phyloP scores from a whole-genome alignment of 2,329 filamentous ascomycete genomes.

The Hymenotorrendiella dingleyae region DNA sequence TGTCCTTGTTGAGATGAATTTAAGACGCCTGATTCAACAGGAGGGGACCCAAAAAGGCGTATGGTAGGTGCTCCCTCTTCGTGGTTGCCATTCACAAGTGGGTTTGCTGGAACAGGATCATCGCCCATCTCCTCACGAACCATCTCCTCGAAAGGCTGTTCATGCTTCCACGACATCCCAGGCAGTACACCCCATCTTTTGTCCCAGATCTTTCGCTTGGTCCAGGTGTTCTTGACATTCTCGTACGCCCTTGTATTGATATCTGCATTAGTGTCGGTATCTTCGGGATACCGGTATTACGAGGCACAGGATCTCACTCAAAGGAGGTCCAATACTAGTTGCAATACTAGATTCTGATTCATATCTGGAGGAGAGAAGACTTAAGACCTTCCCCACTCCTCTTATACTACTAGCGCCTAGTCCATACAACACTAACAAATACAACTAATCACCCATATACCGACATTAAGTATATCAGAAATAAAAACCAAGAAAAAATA shows the following conservation, averaged over 20 bases:
- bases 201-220: slow-evolving; percentile 27
- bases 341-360: too few species aligned
- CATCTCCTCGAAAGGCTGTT: slow-evolving; percentile 22
- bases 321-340: too few species aligned
- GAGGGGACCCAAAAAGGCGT: slow-evolving; percentile 14
- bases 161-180: slow-evolving; percentile 31
- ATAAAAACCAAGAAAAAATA: too few species aligned
- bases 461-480: too few species aligned
- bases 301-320: too few species aligned
- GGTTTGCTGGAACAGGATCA: slow-evolving; percentile 15
- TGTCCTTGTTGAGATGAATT: slow-evolving; percentile 12
- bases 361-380: too few species aligned
- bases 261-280: slow-evolving; percentile 16
- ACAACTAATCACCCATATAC: too few species aligned
- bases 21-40: slow-evolving; percentile 8
- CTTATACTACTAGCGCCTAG: too few species aligned
- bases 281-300: too few species aligned
- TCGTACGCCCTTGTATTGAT: slow-evolving; percentile 28
- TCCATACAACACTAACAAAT: too few species aligned
- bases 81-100: slow-evolving; percentile 17
- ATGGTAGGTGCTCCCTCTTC: slow-evolving; percentile 12
- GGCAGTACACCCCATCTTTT: slow-evolving; percentile 27
- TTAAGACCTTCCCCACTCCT: too few species aligned
- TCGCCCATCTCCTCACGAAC: slow-evolving; percentile 8
- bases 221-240: slow-evolving; percentile 28